Base-by-base conservation (phyloP, 768 basidiomycete species). In the Russula griseocarnosa region DNA sequence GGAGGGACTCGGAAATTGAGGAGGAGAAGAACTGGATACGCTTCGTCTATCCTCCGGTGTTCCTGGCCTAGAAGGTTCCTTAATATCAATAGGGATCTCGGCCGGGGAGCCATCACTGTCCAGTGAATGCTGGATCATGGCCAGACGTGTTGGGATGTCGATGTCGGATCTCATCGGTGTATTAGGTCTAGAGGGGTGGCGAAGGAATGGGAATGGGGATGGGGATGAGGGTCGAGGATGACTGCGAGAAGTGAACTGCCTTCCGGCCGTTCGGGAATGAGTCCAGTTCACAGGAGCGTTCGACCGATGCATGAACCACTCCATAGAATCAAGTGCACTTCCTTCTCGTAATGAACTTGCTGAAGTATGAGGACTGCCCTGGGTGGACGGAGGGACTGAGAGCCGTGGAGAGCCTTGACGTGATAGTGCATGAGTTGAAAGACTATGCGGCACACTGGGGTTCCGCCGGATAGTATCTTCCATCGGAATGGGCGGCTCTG, bases 211-310 rank as follows among this genome's bases (percentile, higher is more conserved):
- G 4, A 42, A 49, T 18, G 52, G 62, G 10, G 36, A 42, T 49
- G 26, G 52, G 3, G 50, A 30, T 3, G 20, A 44, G 3, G 32
- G n/a, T 9, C 26, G 63, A 18, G 63, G 26, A 32, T 38, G 58
- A 32, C 6, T 34, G 16, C 20, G 63, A 18, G 42, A n/a, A 3
- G 30, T 26, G 6, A 60, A 61, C 5, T 51, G 47, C 9, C 40
- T 61, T 11, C 54, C 42, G 9, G 63, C 51, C 20, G n/a, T 40
- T 51, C 40, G 59, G 20, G 47, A 32, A 9, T 44, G 59, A 3
- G 47, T 51, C 47, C 26, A 36, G 24, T 24, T 24, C 22, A 60
- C 18, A 0, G 63, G 59, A 20, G 47, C n/a, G 16, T 13, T 11
- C 4, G 36, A 55, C 13, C 40, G 14, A 44, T 6, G 13, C 36